These are phyloP conservation scores for Leccinum barrowsii DNA, from an alignment of 768 basidiomycete species.

Conservation along the genomic window DNA sequence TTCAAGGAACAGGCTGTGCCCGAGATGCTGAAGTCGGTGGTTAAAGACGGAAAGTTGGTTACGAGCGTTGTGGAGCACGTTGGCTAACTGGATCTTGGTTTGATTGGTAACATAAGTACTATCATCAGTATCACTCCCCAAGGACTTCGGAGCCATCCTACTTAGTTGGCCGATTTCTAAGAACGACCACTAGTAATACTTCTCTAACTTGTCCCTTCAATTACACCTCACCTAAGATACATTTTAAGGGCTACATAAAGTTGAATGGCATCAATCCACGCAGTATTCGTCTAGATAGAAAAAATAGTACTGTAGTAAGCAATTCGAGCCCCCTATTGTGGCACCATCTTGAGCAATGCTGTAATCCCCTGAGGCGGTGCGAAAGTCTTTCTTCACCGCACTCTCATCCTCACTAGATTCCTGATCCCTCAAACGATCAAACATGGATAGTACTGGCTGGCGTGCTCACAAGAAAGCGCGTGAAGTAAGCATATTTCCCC, in stretches of 20 bases:
- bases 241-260: too few species aligned
- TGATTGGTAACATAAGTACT: background rate
- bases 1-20: constrained; percentile 89
- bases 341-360: background rate
- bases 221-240: too few species aligned
- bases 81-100: constrained; percentile 37
- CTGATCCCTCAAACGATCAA: background rate
- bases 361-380: background rate
- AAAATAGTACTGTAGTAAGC: too few species aligned
- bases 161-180: too few species aligned
- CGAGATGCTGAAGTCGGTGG: constrained; percentile 89
- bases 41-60: constrained; percentile 79
- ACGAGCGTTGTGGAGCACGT: constrained; percentile 88
- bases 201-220: too few species aligned
- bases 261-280: too few species aligned
- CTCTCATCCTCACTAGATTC: background rate
- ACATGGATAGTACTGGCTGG: constrained; percentile 80
- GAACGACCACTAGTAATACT: too few species aligned
- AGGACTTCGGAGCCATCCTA: too few species aligned
- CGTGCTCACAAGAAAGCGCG: constrained; percentile 61
- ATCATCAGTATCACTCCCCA: too few species aligned
- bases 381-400: background rate
- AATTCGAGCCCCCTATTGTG: background rate
- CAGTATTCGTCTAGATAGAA: too few species aligned
- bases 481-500: constrained; percentile 36